A percentile compares a stretch with the other conserved stretches of the same genome.
Conservation (phyloP, 495 filamentous ascomycete species). For the Penicillium soppii region DNA sequence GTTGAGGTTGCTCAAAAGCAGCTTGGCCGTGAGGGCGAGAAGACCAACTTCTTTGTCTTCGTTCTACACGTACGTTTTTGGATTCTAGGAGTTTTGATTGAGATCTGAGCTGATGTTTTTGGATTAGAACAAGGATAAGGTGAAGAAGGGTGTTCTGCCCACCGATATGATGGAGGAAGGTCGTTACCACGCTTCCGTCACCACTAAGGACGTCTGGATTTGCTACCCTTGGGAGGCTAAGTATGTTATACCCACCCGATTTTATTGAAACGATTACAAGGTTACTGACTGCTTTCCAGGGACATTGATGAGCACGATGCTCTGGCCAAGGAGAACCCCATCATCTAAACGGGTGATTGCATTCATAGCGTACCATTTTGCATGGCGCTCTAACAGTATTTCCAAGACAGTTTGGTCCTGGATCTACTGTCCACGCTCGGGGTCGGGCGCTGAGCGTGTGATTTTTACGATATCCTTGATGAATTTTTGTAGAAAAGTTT, state of each 20-base stretch:
- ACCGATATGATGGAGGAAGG: slow-evolving; percentile 72
- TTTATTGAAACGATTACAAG: neutral
- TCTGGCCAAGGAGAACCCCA: slow-evolving; percentile 57
- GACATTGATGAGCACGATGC: slow-evolving; percentile 93
- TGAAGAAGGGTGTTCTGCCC: slow-evolving; percentile 86
- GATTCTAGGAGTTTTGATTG: neutral
- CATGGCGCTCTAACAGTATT: slow-evolving; percentile 19
- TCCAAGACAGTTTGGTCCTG: slow-evolving; percentile 11
- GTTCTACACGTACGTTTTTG: slow-evolving; percentile 79
- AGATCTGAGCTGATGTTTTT: too few species aligned
- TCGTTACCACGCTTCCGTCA: slow-evolving; percentile 82
- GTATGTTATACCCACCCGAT: slow-evolving; percentile 40
- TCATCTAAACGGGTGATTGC: slow-evolving; percentile 26
- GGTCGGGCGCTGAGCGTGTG: slow-evolving; percentile 12
- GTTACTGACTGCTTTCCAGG: slow-evolving; percentile 32
- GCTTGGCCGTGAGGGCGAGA: slow-evolving; percentile 63
- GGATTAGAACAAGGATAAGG: slow-evolving; percentile 88
- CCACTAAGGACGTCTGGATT: slow-evolving; percentile 92
- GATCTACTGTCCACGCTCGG: slow-evolving; percentile 13
- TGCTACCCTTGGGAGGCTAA: slow-evolving; percentile 99
- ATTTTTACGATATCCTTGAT: slow-evolving; percentile 34
- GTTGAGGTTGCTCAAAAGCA: slow-evolving; percentile 77
- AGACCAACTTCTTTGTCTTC: slow-evolving; percentile 89
- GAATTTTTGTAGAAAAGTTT: slow-evolving; percentile 27
- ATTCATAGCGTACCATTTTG: slow-evolving; percentile 23